Percentiles rank a stretch among this genome's conserved stretches.
phyloP scores from a whole-genome alignment of 2,329 filamentous ascomycete species.

The Pseudogymnoascus sp. region DNA sequence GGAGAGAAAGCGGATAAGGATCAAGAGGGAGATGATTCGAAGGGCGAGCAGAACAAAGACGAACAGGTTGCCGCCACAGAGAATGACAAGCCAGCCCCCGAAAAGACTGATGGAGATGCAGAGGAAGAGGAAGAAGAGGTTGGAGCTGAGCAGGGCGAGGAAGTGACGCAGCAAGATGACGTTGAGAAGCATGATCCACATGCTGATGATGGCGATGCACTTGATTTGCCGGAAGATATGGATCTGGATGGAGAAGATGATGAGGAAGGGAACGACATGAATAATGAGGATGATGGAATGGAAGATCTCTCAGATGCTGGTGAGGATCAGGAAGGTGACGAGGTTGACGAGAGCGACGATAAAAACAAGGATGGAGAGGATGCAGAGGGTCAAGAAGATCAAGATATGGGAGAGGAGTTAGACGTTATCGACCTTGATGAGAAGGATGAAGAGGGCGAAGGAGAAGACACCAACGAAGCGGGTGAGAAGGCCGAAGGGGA shows the following conservation, averaged over 20 bases:
- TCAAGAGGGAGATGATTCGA: slow-evolving; percentile 64
- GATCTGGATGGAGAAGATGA: slow-evolving; percentile 58
- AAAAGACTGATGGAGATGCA: slow-evolving; percentile 37
- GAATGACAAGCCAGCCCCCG: slow-evolving; percentile 53
- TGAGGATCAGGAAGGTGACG: slow-evolving; percentile 27
- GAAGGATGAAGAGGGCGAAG: slow-evolving; percentile 23
- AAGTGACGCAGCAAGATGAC: slow-evolving; percentile 44
- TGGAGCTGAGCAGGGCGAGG: slow-evolving; percentile 51
- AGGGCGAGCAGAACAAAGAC: slow-evolving; percentile 60
- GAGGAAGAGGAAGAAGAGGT: slow-evolving; percentile 44
- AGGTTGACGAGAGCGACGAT: slow-evolving; percentile 36
- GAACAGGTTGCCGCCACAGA: slow-evolving; percentile 38
- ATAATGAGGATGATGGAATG: slow-evolving; percentile 41
- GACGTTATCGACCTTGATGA: slow-evolving; percentile 28
- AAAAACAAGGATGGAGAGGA: slow-evolving; percentile 36
- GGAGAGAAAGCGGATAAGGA: slow-evolving; percentile 76
- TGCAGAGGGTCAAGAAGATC: slow-evolving; percentile 33
- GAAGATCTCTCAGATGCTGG: slow-evolving; percentile 18
- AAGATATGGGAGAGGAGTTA: slow-evolving; percentile 29
- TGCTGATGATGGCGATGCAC: slow-evolving; percentile 57
- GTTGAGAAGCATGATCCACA: slow-evolving; percentile 59
- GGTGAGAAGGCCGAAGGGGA: slow-evolving; percentile 42
- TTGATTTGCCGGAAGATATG: slow-evolving; percentile 66
- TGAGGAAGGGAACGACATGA: slow-evolving; percentile 37
- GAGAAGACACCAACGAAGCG: slow-evolving; percentile 44